phyloP scores from a whole-genome alignment of 768 basidiomycete species.

The Hydnum rufescens region DNA sequence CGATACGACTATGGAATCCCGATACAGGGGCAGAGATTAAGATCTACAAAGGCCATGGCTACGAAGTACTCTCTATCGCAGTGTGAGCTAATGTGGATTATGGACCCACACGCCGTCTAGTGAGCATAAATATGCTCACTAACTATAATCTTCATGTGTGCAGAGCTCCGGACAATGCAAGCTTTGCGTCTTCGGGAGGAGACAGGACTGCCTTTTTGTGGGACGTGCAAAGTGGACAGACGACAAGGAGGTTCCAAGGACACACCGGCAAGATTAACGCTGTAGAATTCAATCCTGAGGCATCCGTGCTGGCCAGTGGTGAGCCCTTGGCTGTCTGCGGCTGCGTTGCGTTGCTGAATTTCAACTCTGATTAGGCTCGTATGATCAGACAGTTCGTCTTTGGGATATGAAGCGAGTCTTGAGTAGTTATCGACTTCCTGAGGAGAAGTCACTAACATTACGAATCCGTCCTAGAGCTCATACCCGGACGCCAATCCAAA shows the following conservation, averaged over 20 bases:
- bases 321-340: slow-evolving; percentile 12
- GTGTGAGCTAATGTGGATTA: slow-evolving; percentile 40
- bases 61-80: slow-evolving; percentile 79
- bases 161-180: slow-evolving; percentile 83
- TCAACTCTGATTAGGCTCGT: slow-evolving; percentile 44
- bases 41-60: slow-evolving; percentile 76
- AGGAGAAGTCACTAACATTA: slow-evolving; percentile 12
- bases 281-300: slow-evolving; percentile 79
- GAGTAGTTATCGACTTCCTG: not conserved
- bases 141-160: not conserved
- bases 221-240: slow-evolving; percentile 82
- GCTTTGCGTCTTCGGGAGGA: slow-evolving; percentile 85
- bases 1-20: slow-evolving; percentile 83
- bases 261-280: slow-evolving; percentile 82
- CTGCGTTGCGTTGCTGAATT: not conserved
- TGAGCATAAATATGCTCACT: not conserved
- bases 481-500: slow-evolving; percentile 71
- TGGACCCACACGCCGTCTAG: not conserved
- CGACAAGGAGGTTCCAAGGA: slow-evolving; percentile 63
- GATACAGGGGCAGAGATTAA: slow-evolving; percentile 76
- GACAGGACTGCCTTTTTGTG: slow-evolving; percentile 86
- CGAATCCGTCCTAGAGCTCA: slow-evolving; percentile 31
- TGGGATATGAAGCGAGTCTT: slow-evolving; percentile 72
- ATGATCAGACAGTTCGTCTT: slow-evolving; percentile 72
- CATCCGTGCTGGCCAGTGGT: slow-evolving; percentile 80